phyloP scores from a whole-genome alignment of 345 rosid species.

The sweet orange (Citrus sinensis) region DNA sequence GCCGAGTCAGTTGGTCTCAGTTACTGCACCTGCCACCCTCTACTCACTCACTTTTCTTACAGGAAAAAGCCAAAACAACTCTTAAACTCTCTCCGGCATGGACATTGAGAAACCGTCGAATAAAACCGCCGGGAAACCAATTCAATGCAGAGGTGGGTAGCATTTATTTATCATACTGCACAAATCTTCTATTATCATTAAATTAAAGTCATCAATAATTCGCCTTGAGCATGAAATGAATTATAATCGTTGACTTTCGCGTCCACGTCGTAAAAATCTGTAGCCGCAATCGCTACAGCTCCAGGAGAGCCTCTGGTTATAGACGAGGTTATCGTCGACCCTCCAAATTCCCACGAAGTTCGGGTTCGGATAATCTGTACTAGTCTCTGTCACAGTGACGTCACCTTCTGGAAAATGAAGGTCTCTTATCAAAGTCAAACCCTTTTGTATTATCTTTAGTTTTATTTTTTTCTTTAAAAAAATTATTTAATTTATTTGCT shows the following conservation, averaged over 20 bases:
- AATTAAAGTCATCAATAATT: too few relatives aligned
- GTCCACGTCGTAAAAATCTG: neutral
- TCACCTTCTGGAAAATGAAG: slow-evolving; percentile 74
- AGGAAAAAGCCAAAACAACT: too few relatives aligned
- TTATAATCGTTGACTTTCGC: neutral
- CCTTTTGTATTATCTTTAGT: neutral
- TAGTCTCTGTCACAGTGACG: slow-evolving; percentile 33
- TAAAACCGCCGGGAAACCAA: slow-evolving; percentile 41
- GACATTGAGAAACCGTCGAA: neutral
- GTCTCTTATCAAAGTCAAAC: slow-evolving; percentile 13
- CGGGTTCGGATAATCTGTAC: slow-evolving; percentile 78
- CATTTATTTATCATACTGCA: too few relatives aligned
- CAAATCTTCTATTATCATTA: too few relatives aligned
- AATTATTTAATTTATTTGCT: neutral
- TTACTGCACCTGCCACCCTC: too few relatives aligned
- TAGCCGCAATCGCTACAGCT: slow-evolving; percentile 70
- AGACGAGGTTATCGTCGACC: slow-evolving; percentile 75
- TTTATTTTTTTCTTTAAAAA: too few relatives aligned
- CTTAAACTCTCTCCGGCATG: neutral
- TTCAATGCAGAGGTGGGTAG: slow-evolving; percentile 59
- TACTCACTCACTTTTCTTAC: too few relatives aligned
- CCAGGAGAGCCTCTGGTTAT: slow-evolving; percentile 74
- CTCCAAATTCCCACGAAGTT: slow-evolving; percentile 68
- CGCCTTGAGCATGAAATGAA: too few relatives aligned
- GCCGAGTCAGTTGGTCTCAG: too few relatives aligned